Base-by-base conservation (phyloP, 257 asterid genomes). In the Primulina tabacum region DNA sequence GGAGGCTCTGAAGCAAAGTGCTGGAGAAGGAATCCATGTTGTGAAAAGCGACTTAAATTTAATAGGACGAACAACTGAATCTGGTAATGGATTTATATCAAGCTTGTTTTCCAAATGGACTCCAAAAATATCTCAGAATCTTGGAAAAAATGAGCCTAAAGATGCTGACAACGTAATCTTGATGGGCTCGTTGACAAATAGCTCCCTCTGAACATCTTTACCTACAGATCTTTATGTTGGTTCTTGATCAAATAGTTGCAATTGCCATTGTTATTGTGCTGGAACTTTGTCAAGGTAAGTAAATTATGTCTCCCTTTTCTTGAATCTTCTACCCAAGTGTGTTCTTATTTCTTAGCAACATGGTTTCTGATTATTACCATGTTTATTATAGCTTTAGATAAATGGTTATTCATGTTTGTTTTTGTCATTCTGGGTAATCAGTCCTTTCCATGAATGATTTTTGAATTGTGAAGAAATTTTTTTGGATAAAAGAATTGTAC, bases 121-220 rank as follows among this genome's bases (percentile, higher is more conserved):
- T 71, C 84, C 92, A 4, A 73, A 56, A 17, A 79, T 63, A 77
- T 73, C 89, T 33, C 81, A 37, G 16, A 71, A 60, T 56, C 67
- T 67, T 64, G 74, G 77, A 71, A 85, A 64, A 64, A 81, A 63
- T 62, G 81, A 73, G 47, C 60, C 82, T 5, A 78, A 72, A 77
- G 81, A 56, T 28, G 72, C n/a, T 32, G 83, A 69, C 34, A 82
- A 82, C 12, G 87, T 85, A 63, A 90, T 92, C 74, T 70, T 81
- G 68, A 90, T 92, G 96, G 92, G 95, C 61, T 82, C 96, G 26
- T 77, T 92, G 34, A 96, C 96, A 62, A 78, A 72, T 82, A 81
- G 80, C 33, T 72, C 90, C 75, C 84, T 82, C 66, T 90, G 83
- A 90, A 66, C 30, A 58, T 14, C 29, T 62, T 43, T 16, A 65